Percentiles rank a stretch among this genome's conserved stretches.
Evolutionary conservation across 2,329 filamentous ascomycete species (phyloP).

Genomic region (Magnaporthales sp.): DNA sequence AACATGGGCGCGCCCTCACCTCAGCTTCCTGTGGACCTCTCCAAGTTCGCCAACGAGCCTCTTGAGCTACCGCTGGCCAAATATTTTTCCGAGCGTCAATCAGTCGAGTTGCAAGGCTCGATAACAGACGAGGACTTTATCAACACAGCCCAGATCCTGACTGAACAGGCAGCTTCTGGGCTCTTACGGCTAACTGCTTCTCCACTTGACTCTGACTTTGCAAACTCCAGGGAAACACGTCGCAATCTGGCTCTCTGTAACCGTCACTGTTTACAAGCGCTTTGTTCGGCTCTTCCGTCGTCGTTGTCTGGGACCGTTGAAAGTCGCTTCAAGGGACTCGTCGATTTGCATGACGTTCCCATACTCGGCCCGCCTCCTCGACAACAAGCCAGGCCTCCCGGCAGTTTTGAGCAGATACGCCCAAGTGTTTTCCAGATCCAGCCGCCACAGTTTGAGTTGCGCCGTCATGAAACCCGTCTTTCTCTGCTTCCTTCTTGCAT

Average conservation of each 20-base stretch:
- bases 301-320: conserved; percentile 32
- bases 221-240: conserved; percentile 18
- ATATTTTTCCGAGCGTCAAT: conserved; percentile 53
- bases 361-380: conserved; percentile 42
- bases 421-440: conserved; percentile 53
- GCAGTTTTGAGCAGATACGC: conserved; percentile 37
- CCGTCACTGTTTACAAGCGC: conserved; percentile 39
- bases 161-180: conserved; percentile 46
- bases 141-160: conserved; percentile 61
- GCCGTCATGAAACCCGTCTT: conserved; percentile 58
- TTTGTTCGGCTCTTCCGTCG: conserved; percentile 33
- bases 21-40: conserved; percentile 39
- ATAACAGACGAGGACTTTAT: conserved; percentile 53
- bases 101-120: conserved; percentile 33
- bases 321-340: conserved; percentile 37
- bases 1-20: conserved; percentile 35
- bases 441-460: conserved; percentile 63
- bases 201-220: conserved; percentile 9
- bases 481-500: conserved; percentile 69
- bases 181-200: not conserved
- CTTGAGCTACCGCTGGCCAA: conserved; percentile 41
- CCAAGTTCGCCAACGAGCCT: conserved; percentile 36
- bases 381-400: conserved; percentile 37
- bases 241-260: conserved; percentile 32
- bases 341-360: conserved; percentile 50